Conservation (phyloP, 768 basidiomycete genomes). For the Suillus brevipes region DNA sequence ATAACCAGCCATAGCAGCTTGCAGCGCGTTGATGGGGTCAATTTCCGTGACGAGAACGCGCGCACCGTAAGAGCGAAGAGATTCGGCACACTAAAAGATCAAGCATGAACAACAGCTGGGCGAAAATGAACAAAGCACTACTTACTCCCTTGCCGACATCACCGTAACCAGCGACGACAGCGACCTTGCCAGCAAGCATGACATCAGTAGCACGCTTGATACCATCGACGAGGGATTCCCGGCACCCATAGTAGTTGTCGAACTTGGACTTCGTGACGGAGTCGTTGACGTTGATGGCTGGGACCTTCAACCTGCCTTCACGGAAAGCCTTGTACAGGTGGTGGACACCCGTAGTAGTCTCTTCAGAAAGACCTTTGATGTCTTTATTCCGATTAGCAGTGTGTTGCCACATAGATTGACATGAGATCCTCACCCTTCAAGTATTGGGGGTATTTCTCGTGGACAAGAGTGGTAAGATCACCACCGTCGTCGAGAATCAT, state of each 20-base stretch:
- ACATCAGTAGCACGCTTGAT: conserved; percentile 99
- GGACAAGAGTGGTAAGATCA: conserved; percentile 91
- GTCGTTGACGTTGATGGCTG: conserved; percentile 99
- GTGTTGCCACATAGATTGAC: conserved; percentile 13
- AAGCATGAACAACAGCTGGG: conserved; percentile 5
- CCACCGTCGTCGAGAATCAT: conserved; percentile 99
- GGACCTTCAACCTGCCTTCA: conserved; percentile 93
- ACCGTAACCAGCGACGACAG: conserved; percentile 97
- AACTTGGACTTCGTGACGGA: conserved; percentile 99
- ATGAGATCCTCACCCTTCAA: conserved; percentile 53
- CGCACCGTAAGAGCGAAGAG: conserved; percentile 94
- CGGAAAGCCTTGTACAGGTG: conserved; percentile 98
- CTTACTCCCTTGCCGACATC: conserved; percentile 99
- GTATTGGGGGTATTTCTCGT: conserved; percentile 94
- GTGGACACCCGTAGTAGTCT: conserved; percentile 99
- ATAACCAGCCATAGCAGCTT: conserved; percentile 99
- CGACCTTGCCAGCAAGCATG: conserved; percentile 99
- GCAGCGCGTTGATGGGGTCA: conserved; percentile 99
- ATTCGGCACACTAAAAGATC: conserved; percentile 86
- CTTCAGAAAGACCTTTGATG: conserved; percentile 94
- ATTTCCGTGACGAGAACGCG: conserved; percentile 97
- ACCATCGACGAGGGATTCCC: conserved; percentile 98
- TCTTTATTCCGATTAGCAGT: conserved; percentile 40
- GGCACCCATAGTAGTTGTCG: conserved; percentile 98
- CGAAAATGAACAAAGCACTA: conserved; percentile 19